These are phyloP conservation scores for Mycena albidolilacea DNA, from an alignment of 768 basidiomycete species.

Conservation along the genomic window DNA sequence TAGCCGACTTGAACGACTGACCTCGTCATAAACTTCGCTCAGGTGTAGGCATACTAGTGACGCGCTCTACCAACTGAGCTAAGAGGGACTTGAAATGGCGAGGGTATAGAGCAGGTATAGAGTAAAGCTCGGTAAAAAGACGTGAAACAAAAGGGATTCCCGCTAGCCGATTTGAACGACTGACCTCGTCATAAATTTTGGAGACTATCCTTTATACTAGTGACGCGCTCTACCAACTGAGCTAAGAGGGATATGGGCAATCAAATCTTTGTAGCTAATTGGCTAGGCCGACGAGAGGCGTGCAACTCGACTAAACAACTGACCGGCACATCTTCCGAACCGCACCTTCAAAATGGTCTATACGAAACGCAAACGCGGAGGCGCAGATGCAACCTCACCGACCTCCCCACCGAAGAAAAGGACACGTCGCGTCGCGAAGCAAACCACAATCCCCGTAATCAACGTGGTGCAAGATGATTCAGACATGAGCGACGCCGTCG, in stretches of 20 bases:
- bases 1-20: constrained; percentile 39
- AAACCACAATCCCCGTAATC: constrained; percentile 19
- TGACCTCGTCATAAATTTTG: constrained; percentile 29
- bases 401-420: constrained; percentile 23
- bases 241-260: constrained; percentile 59
- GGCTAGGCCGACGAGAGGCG: too few species aligned
- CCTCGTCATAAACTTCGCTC: constrained; percentile 18
- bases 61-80: constrained; percentile 73
- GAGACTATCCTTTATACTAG: constrained; percentile 53
- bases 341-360: background rate
- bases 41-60: constrained; percentile 57
- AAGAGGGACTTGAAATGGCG: constrained; percentile 41
- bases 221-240: constrained; percentile 72
- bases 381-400: constrained; percentile 1
- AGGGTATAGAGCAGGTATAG: too few species aligned
- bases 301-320: too few species aligned
- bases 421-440: constrained; percentile 25
- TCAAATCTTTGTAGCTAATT: too few species aligned
- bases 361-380: constrained; percentile 24
- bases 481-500: constrained; percentile 8
- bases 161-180: constrained; percentile 41
- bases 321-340: background rate
- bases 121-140: background rate
- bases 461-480: constrained; percentile 8
- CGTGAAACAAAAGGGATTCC: constrained; percentile 16